Evolutionary conservation across 768 basidiomycete genomes (phyloP).

Genomic region (Lentinula lateritia): DNA sequence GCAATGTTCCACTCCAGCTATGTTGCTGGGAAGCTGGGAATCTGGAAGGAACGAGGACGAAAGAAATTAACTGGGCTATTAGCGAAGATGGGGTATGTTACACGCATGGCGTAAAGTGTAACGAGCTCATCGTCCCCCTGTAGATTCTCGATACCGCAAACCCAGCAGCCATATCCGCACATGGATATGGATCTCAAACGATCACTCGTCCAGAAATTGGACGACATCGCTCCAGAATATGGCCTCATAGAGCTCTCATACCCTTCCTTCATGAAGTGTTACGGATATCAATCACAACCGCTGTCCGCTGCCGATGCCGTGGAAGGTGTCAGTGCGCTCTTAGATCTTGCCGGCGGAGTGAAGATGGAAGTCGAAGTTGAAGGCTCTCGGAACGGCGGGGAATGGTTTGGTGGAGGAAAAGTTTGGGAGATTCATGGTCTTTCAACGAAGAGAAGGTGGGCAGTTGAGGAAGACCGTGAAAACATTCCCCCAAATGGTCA

Average conservation of each 20-base stretch:
- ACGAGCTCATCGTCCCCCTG: neutral
- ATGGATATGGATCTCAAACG: conserved; percentile 96
- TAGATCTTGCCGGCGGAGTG: conserved; percentile 91
- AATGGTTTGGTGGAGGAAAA: conserved; percentile 88
- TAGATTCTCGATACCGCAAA: conserved; percentile 91
- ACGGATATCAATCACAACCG: conserved; percentile 84
- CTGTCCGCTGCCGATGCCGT: conserved; percentile 91
- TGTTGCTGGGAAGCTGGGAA: conserved; percentile 89
- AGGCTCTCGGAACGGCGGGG: conserved; percentile 84
- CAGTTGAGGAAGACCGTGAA: conserved; percentile 33
- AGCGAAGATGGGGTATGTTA: conserved; percentile 92
- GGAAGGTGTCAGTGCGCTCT: conserved; percentile 78
- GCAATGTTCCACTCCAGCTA: conserved; percentile 98
- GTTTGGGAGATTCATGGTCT: conserved; percentile 61
- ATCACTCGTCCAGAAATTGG: conserved; percentile 72
- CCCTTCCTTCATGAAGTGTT: conserved; percentile 89
- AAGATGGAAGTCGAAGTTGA: conserved; percentile 86
- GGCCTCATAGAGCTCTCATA: conserved; percentile 91
- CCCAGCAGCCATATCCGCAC: conserved; percentile 88
- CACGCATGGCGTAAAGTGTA: neutral
- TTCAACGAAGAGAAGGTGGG: conserved; percentile 26
- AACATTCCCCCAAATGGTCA: conserved; percentile 27
- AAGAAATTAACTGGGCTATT: conserved; percentile 86
- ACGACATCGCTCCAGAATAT: conserved; percentile 89
- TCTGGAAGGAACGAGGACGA: conserved; percentile 93